Conservation (phyloP, 257 asterid genomes). For the Rubia yunnanensis region DNA sequence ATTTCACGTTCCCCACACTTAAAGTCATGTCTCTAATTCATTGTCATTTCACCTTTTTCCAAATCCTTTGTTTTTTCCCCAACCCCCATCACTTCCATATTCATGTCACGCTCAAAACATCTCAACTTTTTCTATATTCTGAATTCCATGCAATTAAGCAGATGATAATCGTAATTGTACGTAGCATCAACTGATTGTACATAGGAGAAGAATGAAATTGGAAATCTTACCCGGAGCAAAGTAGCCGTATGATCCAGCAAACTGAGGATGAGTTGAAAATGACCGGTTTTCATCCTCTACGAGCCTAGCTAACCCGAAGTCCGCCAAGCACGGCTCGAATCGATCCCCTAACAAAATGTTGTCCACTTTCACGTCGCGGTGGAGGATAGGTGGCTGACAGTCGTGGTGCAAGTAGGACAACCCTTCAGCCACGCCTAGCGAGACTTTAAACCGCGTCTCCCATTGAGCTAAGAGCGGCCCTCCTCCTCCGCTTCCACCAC, state of each 20-base stretch:
- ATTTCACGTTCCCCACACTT: constrained; percentile 7
- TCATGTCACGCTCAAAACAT: neutral
- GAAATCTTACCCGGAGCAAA: constrained; percentile 64
- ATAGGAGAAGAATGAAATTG: no score
- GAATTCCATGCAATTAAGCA: no score
- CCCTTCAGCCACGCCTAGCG: constrained; percentile 72
- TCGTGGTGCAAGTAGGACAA: constrained; percentile 71
- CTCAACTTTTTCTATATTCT: no score
- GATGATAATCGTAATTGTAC: no score
- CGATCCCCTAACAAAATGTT: constrained; percentile 57
- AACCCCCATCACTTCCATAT: neutral
- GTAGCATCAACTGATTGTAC: no score
- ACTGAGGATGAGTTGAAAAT: constrained; percentile 44
- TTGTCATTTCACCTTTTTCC: neutral
- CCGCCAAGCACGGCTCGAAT: constrained; percentile 66
- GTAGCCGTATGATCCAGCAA: constrained; percentile 88
- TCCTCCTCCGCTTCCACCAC: constrained; percentile 19
- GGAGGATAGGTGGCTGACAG: constrained; percentile 70
- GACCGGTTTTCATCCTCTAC: constrained; percentile 45
- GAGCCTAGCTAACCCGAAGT: constrained; percentile 77
- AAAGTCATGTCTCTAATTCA: constrained; percentile 6
- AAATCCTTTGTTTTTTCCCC: neutral
- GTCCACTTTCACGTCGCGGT: constrained; percentile 59
- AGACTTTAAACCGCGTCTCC: constrained; percentile 66
- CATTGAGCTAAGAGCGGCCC: constrained; percentile 31